Evolutionary conservation across 1,139 yeast genomes (phyloP), one percentile per base, ranked within the genome.

Genomic region (Protomyces gravidus): DNA sequence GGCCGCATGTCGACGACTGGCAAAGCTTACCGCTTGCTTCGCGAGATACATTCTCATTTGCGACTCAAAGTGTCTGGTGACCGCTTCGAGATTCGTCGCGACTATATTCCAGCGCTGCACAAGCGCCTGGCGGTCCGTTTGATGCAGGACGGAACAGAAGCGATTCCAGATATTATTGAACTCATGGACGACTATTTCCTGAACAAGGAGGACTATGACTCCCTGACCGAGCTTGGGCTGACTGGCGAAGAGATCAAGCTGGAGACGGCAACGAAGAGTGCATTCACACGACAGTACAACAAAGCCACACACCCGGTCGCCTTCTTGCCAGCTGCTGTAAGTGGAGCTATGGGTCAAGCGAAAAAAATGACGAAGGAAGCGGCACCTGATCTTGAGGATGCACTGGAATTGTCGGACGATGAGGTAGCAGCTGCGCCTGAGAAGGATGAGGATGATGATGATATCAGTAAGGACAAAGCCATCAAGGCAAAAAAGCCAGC

Each of bases 151-250:
- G 85, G 84, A 0, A 78, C 77, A 5, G 88, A 77, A 1, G 95
- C 90, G 1, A 80, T 92, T 28, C 76, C 76, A 0, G 79, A 78
- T 2, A 84, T 87, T 2, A 84, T 92, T 50, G 76, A 76, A 13
- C 67, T 81, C 1, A 80, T 92, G 87, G 98, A 92, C 71, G 77
- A 81, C 39, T 92, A 94, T 71, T 92, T 81, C 69, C 71, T 94
- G 48, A 86, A 95, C 9, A 85, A 82, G 68, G 96, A 90, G 62
- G 97, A 92, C 72, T 92, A 95, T 89, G 97, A 90, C 68, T 80
- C 79, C 30, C 75, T 94, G 19, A 75, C 88, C 78, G 97, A 89
- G 64, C 80, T 89, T 64, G 85, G 89, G 23, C 84, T 89, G 15
- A 95, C 95, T 0, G 74, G 75, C 1, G 73, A 76, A 32, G 69